Evolutionary conservation across 164 flowering plant species (phyloP).

Genomic region (Stephania cephalantha): DNA sequence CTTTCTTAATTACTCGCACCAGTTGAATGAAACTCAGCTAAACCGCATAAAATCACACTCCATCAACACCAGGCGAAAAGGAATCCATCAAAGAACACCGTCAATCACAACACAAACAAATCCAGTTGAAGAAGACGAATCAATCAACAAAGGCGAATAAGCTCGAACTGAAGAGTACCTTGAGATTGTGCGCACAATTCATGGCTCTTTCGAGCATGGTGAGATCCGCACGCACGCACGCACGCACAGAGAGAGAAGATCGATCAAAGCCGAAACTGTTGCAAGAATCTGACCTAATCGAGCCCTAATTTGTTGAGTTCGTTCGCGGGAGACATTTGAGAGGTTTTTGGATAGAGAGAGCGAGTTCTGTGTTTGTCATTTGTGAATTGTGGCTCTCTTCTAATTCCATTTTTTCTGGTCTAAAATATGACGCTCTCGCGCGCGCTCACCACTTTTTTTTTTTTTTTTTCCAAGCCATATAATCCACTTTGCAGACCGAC

Average conservation of each 20-base stretch:
- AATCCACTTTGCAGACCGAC: too few relatives aligned
- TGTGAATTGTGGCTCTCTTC: background rate
- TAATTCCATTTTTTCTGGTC: background rate
- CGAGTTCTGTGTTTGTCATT: background rate
- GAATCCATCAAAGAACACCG: background rate
- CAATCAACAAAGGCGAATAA: background rate
- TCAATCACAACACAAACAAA: background rate
- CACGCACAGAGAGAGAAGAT: background rate
- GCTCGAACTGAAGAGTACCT: conserved; percentile 20
- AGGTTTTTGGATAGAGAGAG: background rate
- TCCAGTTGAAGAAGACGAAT: background rate
- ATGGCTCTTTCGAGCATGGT: conserved; percentile 24
- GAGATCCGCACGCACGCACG: background rate
- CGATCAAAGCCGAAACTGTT: background rate
- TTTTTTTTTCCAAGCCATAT: too few relatives aligned
- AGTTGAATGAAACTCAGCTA: too few relatives aligned
- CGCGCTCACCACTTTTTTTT: too few relatives aligned
- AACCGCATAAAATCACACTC: too few relatives aligned
- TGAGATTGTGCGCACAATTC: conserved; percentile 20
- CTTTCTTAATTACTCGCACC: too few relatives aligned
- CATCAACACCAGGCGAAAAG: background rate
- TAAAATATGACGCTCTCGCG: too few relatives aligned
- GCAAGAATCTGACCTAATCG: background rate
- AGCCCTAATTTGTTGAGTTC: background rate
- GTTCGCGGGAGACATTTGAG: background rate